Conservation (phyloP, 2,329 filamentous ascomycete species). For the Fusarium torulosum region DNA sequence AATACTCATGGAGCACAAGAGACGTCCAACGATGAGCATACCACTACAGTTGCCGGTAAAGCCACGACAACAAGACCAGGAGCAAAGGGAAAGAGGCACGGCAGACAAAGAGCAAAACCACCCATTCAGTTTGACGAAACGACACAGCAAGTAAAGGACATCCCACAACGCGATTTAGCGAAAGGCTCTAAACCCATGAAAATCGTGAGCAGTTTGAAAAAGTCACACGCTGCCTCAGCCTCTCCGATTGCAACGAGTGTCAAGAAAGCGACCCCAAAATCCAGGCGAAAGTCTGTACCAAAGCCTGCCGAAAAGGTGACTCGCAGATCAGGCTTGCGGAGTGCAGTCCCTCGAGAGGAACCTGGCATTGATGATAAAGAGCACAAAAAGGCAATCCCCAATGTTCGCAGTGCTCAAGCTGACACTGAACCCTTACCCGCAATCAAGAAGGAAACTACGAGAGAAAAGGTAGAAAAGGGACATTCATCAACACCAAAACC, state of each 20-base stretch:
- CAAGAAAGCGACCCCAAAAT: slow-evolving; percentile 23
- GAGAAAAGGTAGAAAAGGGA: neutral
- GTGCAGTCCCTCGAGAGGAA: neutral
- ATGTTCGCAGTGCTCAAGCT: neutral
- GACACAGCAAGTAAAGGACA: slow-evolving; percentile 47
- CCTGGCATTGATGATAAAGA: neutral
- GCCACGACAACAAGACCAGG: neutral
- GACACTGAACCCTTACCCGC: neutral
- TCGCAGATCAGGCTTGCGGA: slow-evolving; percentile 5
- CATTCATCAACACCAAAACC: neutral
- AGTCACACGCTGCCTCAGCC: slow-evolving; percentile 25
- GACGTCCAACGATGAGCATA: neutral
- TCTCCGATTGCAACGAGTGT: slow-evolving; percentile 28
- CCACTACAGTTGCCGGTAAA: neutral
- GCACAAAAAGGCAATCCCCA: neutral
- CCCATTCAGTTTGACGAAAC: slow-evolving; percentile 52
- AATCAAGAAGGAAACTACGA: neutral
- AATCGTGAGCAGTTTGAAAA: slow-evolving; percentile 32
- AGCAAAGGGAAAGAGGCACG: slow-evolving; percentile 40
- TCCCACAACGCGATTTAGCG: slow-evolving; percentile 5
- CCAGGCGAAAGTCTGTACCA: slow-evolving; percentile 5
- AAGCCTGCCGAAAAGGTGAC: neutral
- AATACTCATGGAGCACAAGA: neutral
- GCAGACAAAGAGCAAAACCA: slow-evolving; percentile 53
- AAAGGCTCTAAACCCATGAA: slow-evolving; percentile 11